Percentiles rank a stretch among this genome's conserved stretches.
Conservation (phyloP, 139 green algal species). For the Pseudopediastrum boryanum region DNA sequence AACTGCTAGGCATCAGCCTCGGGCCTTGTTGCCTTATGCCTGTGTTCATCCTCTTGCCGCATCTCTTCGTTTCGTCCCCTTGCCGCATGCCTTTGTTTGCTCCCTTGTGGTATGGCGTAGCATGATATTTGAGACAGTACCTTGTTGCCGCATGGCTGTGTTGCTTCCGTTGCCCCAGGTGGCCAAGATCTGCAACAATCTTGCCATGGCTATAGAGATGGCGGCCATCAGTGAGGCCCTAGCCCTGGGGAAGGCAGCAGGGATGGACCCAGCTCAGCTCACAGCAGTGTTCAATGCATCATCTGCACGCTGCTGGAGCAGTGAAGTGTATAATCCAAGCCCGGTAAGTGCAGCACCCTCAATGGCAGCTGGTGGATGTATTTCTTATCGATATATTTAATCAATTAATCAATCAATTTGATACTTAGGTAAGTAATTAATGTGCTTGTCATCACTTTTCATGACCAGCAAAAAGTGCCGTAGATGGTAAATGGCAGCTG, state of each 20-base stretch:
- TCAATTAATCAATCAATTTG: background rate
- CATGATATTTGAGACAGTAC: background rate
- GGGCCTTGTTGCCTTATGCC: too few relatives aligned
- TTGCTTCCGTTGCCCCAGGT: slow-evolving; percentile 22
- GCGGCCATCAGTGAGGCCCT: slow-evolving; percentile 43
- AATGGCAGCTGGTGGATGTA: background rate
- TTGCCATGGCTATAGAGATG: slow-evolving; percentile 28
- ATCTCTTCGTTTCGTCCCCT: too few relatives aligned
- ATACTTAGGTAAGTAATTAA: background rate
- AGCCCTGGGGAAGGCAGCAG: slow-evolving; percentile 29
- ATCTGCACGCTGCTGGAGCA: slow-evolving; percentile 28
- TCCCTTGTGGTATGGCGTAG: too few relatives aligned
- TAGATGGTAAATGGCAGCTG: background rate
- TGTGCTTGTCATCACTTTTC: background rate
- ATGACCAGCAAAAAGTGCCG: background rate
- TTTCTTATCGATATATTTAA: background rate
- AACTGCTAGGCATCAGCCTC: too few relatives aligned
- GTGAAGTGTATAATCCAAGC: slow-evolving; percentile 23
- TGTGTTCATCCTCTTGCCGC: too few relatives aligned
- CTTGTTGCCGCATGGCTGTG: background rate
- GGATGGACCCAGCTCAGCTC: slow-evolving; percentile 39
- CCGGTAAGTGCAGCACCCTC: slow-evolving; percentile 6
- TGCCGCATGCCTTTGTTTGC: too few relatives aligned
- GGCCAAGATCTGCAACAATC: slow-evolving; percentile 57
- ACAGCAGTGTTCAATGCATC: slow-evolving; percentile 26